Evolutionary conservation across 352 stramenopile genomes (phyloP), one percentile per base, ranked within the genome.

Genomic region (Phytopythium aichiense): DNA sequence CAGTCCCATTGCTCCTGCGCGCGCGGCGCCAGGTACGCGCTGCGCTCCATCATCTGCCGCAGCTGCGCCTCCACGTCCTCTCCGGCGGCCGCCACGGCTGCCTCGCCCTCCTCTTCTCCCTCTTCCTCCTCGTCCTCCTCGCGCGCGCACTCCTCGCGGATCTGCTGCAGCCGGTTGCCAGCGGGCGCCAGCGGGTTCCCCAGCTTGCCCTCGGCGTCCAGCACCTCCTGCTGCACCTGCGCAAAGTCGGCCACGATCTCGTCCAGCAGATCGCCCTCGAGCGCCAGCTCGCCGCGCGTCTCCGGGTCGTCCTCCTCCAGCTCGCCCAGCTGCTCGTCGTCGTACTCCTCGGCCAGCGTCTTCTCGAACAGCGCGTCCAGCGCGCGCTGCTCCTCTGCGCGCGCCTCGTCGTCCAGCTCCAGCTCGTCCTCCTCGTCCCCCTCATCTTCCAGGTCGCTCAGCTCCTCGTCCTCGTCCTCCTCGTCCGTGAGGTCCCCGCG

Each of bases 1-100:
- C 91, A 98, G 77, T 99, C 97, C 96, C 97, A 99, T 63, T 84
- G 61, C 65, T 92, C 86, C 37, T 77, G 65, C 37, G 84, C 79
- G 38, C 84, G 78, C 12, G 73, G 61, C 51, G 70, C 72, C 64
- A 94, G 62, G 59, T 94, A 94, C 43, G 73, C 68, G 60, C 88
- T 94, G 60, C 73, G 72, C 54, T 74, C 65, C 35, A 85, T 79
- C 25, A 93, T 68, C 20, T 74, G 66, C 52, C 74, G 48, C 22
- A 89, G 60, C 58, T 86, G 65, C 11, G 56, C 33, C 48, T 79
- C 67, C 20, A 71, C 59, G 43, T 70, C 71, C 22, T 79, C 38
- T 48, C 82, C 74, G 9, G 69, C 48, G 11, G n/a, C 37, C 38
- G 16, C 22, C 35, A 48, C 22, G 7, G 20, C n/a, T 38, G 68